Evolutionary conservation across 2,329 filamentous ascomycete species (phyloP).

Genomic region (Talaromyces atroroseus): DNA sequence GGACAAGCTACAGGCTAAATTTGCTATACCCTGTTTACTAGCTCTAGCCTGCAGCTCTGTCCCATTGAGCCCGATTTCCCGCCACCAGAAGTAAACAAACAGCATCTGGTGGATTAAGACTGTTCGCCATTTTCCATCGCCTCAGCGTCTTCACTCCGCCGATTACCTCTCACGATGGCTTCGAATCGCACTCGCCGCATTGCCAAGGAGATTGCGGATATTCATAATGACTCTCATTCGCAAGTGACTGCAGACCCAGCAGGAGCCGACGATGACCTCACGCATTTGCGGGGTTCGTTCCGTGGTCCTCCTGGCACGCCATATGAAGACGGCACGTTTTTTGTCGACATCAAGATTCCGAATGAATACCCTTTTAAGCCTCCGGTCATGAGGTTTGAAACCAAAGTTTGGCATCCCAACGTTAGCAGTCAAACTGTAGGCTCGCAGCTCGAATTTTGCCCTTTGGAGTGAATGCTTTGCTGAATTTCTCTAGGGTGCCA

Average conservation of each 20-base stretch:
- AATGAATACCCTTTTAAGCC: slow-evolving; percentile 89
- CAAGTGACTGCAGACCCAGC: slow-evolving; percentile 66
- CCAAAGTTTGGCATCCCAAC: slow-evolving; percentile 96
- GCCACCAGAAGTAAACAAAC: not conserved
- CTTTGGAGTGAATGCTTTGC: slow-evolving; percentile 7
- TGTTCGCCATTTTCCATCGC: not conserved
- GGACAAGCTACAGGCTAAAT: not conserved
- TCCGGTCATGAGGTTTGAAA: slow-evolving; percentile 84
- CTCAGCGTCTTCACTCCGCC: slow-evolving; percentile 4
- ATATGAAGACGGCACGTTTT: slow-evolving; percentile 79
- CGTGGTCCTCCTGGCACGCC: slow-evolving; percentile 85
- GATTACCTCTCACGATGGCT: slow-evolving; percentile 39
- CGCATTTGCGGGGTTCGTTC: slow-evolving; percentile 77
- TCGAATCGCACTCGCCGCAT: slow-evolving; percentile 54
- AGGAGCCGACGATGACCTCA: slow-evolving; percentile 62
- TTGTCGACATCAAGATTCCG: slow-evolving; percentile 81
- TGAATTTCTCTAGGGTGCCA: slow-evolving; percentile 64
- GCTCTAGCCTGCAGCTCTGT: not conserved
- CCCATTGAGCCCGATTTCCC: not conserved
- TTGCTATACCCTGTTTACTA: not conserved
- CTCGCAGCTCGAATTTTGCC: slow-evolving; percentile 16
- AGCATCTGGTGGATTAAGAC: not conserved
- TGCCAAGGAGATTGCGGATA: slow-evolving; percentile 46
- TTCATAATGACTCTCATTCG: slow-evolving; percentile 62
- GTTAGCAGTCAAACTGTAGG: slow-evolving; percentile 86